phyloP scores from a whole-genome alignment of 2,329 filamentous ascomycete genomes.

The Lachnellula cervina region DNA sequence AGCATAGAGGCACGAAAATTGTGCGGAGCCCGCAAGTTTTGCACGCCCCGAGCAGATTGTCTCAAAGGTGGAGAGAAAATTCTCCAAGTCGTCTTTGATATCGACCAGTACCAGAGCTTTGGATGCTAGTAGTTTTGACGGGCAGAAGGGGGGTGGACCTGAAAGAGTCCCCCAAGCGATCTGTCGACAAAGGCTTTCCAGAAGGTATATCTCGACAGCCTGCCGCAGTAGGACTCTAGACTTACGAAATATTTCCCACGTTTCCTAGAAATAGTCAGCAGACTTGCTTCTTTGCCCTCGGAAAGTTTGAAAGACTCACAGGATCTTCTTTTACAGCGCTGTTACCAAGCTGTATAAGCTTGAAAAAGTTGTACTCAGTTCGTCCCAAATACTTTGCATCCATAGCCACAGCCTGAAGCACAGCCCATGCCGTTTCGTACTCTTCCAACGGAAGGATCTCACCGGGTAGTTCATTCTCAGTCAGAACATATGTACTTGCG shows the following conservation, averaged over 20 bases:
- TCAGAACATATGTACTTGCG: neutral
- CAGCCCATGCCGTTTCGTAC: conserved; percentile 19
- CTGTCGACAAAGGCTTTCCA: conserved; percentile 19
- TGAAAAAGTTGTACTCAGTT: conserved; percentile 22
- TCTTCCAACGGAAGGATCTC: conserved; percentile 5
- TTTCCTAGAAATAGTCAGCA: conserved; percentile 4
- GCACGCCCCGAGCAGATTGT: conserved; percentile 14
- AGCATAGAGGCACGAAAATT: conserved; percentile 19
- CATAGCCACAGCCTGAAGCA: conserved; percentile 19
- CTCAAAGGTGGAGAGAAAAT: conserved; percentile 17
- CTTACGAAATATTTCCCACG: conserved; percentile 18
- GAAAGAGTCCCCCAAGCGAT: conserved; percentile 16
- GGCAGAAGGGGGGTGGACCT: conserved; percentile 14
- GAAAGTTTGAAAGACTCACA: conserved; percentile 4
- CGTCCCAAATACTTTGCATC: conserved; percentile 12
- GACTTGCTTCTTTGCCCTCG: neutral
- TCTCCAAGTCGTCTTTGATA: conserved; percentile 17
- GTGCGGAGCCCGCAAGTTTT: conserved; percentile 14
- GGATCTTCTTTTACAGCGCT: conserved; percentile 5
- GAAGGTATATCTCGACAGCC: conserved; percentile 21
- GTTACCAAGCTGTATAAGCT: conserved; percentile 17
- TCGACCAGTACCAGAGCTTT: conserved; percentile 21
- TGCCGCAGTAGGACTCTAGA: conserved; percentile 19
- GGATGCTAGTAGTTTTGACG: conserved; percentile 10
- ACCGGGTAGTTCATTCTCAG: neutral